Evolutionary conservation across 192 early-diverging fungal genomes (phyloP).

Genomic region (Coemansia erecta): DNA sequence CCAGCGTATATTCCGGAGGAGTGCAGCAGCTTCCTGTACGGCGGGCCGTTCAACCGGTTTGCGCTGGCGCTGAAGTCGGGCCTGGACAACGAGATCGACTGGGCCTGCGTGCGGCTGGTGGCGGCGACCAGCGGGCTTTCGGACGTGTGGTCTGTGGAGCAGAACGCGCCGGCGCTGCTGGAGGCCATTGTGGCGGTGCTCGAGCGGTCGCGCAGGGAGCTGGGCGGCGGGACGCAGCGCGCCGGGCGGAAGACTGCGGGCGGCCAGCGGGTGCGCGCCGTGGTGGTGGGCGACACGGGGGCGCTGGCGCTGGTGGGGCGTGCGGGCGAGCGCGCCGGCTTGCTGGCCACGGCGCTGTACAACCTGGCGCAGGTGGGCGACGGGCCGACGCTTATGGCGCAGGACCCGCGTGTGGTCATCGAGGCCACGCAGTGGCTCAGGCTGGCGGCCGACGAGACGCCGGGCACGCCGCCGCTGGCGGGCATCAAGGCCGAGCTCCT

Average conservation of each 20-base stretch:
- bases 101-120: constrained; percentile 42
- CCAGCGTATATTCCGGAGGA: constrained; percentile 40
- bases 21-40: constrained; percentile 21
- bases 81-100: constrained; percentile 52
- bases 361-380: constrained; percentile 48
- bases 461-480: background rate
- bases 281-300: constrained; percentile 24
- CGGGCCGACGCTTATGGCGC: constrained; percentile 35
- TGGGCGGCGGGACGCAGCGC: background rate
- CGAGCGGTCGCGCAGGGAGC: constrained; percentile 29
- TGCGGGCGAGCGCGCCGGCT: constrained; percentile 24
- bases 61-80: constrained; percentile 44
- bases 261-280: background rate
- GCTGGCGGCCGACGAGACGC: constrained; percentile 4
- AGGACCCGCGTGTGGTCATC: constrained; percentile 38
- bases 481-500: constrained; percentile 27
- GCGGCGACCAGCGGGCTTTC: constrained; percentile 30
- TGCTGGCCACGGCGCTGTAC: constrained; percentile 38
- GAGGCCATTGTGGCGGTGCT: constrained; percentile 41
- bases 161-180: constrained; percentile 43
- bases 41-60: constrained; percentile 50
- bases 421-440: constrained; percentile 46
- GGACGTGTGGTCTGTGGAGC: constrained; percentile 29
- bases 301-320: constrained; percentile 12
- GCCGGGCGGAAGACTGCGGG: background rate